A percentile compares a stretch with the other conserved stretches of the same genome.
These are phyloP conservation scores for Linderina pennispora DNA, from an alignment of 192 early-diverging fungal genomes.

Conservation along the genomic window DNA sequence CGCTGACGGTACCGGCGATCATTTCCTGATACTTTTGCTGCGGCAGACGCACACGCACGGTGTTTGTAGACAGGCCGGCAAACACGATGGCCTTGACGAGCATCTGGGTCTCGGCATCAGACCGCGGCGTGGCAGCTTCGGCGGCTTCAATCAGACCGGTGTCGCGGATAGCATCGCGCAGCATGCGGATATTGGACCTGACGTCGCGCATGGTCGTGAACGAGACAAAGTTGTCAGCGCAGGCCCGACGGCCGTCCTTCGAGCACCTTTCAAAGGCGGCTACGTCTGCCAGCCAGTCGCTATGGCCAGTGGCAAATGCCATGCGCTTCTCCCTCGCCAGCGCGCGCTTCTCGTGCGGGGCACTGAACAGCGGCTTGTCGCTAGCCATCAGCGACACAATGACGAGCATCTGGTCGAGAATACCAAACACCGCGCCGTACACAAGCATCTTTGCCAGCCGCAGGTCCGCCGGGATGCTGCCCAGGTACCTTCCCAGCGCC, in stretches of 20 bases:
- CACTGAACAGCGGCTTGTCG: conserved; percentile 17
- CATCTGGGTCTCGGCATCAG: conserved; percentile 19
- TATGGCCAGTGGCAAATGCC: conserved; percentile 40
- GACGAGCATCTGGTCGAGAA: conserved; percentile 64
- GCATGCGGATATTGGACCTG: conserved; percentile 49
- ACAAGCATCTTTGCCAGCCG: conserved; percentile 75
- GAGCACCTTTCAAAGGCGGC: conserved; percentile 47
- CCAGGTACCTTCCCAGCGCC: conserved; percentile 63
- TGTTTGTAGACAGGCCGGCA: conserved; percentile 82
- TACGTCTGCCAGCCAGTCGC: conserved; percentile 65
- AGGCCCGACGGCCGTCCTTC: not conserved
- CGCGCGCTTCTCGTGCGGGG: conserved; percentile 12
- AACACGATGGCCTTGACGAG: conserved; percentile 70
- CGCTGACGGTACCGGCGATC: conserved; percentile 61
- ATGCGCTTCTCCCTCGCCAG: conserved; percentile 14
- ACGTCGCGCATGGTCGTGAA: conserved; percentile 58
- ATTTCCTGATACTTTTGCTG: conserved; percentile 67
- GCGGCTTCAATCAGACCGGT: conserved; percentile 1
- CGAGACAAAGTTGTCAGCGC: conserved; percentile 59
- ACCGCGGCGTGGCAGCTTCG: conserved; percentile 4
- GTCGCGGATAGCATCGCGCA: conserved; percentile 48
- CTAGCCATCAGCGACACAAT: conserved; percentile 57
- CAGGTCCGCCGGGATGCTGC: conserved; percentile 67
- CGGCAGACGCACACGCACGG: conserved; percentile 66
- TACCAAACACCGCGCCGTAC: conserved; percentile 65